These are phyloP conservation scores for Uronychia setigera DNA, from an alignment of 73 alveolate genomes.

Conservation along the genomic window DNA sequence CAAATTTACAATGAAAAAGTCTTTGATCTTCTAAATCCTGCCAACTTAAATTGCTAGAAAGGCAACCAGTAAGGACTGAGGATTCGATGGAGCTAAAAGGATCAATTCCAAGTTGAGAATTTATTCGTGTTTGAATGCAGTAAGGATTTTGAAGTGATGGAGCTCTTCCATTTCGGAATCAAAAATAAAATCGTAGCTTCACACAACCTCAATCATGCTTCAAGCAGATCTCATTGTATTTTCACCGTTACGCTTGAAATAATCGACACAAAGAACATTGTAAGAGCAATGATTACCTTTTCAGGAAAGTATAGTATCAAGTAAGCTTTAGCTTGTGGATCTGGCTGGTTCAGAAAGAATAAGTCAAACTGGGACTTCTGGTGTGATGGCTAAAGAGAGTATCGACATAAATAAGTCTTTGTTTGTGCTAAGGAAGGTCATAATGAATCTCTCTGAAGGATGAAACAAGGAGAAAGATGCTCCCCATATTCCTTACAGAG, in stretches of 20 bases:
- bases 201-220: conserved; percentile 80
- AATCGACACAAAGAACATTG: conserved; percentile 78
- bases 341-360: conserved; percentile 61
- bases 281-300: conserved; percentile 65
- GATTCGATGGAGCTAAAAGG: conserved; percentile 63
- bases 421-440: conserved; percentile 91
- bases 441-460: conserved; percentile 59
- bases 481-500: conserved; percentile 58
- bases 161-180: conserved; percentile 62
- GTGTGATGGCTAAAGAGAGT: conserved; percentile 76
- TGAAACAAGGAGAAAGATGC: conserved; percentile 29
- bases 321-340: conserved; percentile 59
- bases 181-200: conserved; percentile 86
- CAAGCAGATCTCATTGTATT: conserved; percentile 91
- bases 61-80: conserved; percentile 24
- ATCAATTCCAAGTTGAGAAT: conserved; percentile 64
- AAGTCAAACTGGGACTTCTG: conserved; percentile 43
- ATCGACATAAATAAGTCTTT: conserved; percentile 93
- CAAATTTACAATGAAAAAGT: conserved; percentile 69
- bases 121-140: conserved; percentile 46
- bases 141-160: conserved; percentile 51
- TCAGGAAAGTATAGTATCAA: conserved; percentile 66
- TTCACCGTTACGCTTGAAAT: conserved; percentile 77
- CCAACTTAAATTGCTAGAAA: conserved; percentile 3
- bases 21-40: conserved; percentile 45